Percentiles rank a stretch among this genome's conserved stretches.
phyloP scores from a whole-genome alignment of 306 rosid species.

The Cucurbita maxima region DNA sequence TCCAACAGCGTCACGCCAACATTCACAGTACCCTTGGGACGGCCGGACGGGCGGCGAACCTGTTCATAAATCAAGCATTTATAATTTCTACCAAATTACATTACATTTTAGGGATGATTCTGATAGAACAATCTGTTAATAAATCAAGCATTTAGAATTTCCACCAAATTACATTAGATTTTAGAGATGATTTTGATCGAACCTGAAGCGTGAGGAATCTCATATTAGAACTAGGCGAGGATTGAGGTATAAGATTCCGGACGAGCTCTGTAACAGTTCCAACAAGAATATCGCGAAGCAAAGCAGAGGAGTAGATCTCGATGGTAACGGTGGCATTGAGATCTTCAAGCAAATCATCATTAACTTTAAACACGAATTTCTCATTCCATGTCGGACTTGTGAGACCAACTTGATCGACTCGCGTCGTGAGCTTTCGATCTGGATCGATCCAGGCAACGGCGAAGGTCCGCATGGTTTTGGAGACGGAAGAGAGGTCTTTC shows the following conservation, averaged over 20 bases:
- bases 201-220: constrained; percentile 44
- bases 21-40: constrained; percentile 56
- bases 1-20: constrained; percentile 37
- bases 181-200: background rate
- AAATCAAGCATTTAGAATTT: background rate
- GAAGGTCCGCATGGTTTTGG: constrained; percentile 37
- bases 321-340: constrained; percentile 30
- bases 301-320: constrained; percentile 36
- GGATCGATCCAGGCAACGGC: constrained; percentile 64
- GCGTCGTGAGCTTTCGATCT: constrained; percentile 35
- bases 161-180: background rate
- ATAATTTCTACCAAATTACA: too few relatives aligned
- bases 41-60: constrained; percentile 63
- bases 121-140: background rate
- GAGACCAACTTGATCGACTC: constrained; percentile 33
- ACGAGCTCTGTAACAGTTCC: constrained; percentile 39
- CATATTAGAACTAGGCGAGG: constrained; percentile 11
- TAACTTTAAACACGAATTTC: constrained; percentile 57
- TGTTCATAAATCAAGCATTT: background rate
- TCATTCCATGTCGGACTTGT: constrained; percentile 70
- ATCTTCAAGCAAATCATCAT: constrained; percentile 22
- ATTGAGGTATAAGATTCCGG: constrained; percentile 25
- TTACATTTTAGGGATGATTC: background rate
- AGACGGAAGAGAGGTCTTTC: constrained; percentile 28
- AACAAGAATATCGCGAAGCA: constrained; percentile 37